Base-by-base conservation (phyloP, 176 grass and related monocot species). In the Carex kokanica region DNA sequence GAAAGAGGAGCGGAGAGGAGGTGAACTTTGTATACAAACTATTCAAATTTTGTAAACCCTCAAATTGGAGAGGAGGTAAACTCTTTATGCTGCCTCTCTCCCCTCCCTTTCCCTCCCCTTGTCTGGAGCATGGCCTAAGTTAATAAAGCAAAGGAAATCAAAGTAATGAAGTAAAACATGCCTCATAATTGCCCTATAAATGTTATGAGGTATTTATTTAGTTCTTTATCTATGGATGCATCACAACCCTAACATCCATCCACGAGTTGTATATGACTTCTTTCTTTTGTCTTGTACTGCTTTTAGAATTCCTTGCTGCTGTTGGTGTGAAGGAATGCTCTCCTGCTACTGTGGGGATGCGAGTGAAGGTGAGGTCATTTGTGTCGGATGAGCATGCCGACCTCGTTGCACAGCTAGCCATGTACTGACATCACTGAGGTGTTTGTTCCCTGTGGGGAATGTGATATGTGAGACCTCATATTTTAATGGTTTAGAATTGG, bases 351-450 rank as follows among this genome's bases (percentile, higher is more conserved):
- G 66, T 75, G 34, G 78, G n/a, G 60, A n/a, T 49, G 16, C 58
- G 40, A 47, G 38, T 93, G 86, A 92, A 72, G 88, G 90, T 98
- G 54, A 98, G 91, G 83, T 98, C 95, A 21, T 91, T 91, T 31
- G 87, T 97, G 6, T 55, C 90, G 2, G 87, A 92, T 18, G 17
- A 92, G 47, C 93, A 89, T 84, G 80, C 90, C 2, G 92, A 89
- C 62, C 49, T 92, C 8, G 43, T 94, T 20, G 65, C 63, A 52
- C 9, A 10, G 4, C 0, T 82, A 64, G 80, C 60, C 0, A 66
- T 34, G 59, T 82, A 82, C n/a, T 82, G 67, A 12, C 36, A 38
- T 38, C 36, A 38, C 36, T 38, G 36, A 38, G 36, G 36, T 38
- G 36, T 38, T 38, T 38, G 36, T 38, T 13, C 6, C 17, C 51